Evolutionary conservation across 352 stramenopile species (phyloP).

Genomic region (Phytophthora hybrid): DNA sequence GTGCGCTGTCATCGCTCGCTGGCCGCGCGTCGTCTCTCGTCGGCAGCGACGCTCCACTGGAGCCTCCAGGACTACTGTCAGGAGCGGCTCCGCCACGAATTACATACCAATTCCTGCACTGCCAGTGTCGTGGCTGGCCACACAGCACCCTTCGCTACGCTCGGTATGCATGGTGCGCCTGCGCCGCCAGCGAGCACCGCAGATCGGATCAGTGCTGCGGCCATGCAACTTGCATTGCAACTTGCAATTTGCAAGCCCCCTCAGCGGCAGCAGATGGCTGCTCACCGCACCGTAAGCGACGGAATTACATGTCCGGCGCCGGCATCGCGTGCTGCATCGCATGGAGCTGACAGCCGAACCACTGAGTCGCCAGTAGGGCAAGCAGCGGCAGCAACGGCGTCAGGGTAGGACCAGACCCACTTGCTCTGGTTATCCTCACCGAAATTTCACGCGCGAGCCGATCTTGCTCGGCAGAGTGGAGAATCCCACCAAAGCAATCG

Average conservation of each 20-base stretch:
- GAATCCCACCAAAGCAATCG: too few species aligned
- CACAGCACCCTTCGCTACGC: not conserved
- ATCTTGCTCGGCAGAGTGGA: not conserved
- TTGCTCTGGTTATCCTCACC: constrained; percentile 17
- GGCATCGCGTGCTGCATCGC: not conserved
- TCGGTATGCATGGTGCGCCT: not conserved
- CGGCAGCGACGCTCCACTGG: not conserved
- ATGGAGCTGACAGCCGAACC: not conserved
- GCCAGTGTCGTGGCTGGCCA: not conserved
- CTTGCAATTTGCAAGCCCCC: too few species aligned
- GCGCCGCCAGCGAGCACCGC: not conserved
- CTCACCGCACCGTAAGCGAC: not conserved
- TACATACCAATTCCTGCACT: not conserved
- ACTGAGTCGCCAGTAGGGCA: too few species aligned
- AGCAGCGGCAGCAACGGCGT: not conserved
- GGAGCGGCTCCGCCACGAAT: constrained; percentile 3
- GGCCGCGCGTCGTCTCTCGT: not conserved
- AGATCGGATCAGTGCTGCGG: not conserved
- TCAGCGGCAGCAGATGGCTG: not conserved
- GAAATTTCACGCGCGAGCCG: constrained; percentile 15
- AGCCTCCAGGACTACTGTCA: too few species aligned
- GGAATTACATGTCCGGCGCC: not conserved
- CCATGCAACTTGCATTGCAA: not conserved
- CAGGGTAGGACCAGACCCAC: constrained; percentile 14
- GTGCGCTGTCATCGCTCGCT: not conserved